Percentiles rank a stretch among this genome's conserved stretches.
These are phyloP conservation scores for Leavenworthia alabamica DNA, from an alignment of 345 rosid species.

Conservation along the genomic window DNA sequence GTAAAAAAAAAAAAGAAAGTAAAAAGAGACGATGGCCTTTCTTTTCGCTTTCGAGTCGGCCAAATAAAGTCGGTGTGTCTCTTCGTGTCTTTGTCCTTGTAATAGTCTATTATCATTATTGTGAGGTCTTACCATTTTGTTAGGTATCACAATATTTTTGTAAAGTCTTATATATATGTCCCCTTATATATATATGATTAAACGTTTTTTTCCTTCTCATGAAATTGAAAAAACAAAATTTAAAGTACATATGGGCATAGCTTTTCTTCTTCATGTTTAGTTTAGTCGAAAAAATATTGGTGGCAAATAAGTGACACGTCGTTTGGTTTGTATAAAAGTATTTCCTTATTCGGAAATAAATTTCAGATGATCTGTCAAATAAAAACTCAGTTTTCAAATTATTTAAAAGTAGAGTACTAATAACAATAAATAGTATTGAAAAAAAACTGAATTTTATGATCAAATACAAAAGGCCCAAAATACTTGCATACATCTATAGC, in stretches of 20 bases:
- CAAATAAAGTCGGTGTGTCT: slow-evolving; percentile 29
- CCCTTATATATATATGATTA: not conserved
- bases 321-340: too few relatives aligned
- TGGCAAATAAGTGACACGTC: too few relatives aligned
- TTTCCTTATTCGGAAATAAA: too few relatives aligned
- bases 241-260: not conserved
- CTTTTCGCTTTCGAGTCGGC: slow-evolving; percentile 25
- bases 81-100: slow-evolving; percentile 27
- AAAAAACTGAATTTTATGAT: too few relatives aligned
- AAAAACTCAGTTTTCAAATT: too few relatives aligned
- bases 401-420: too few relatives aligned
- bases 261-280: not conserved
- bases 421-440: too few relatives aligned
- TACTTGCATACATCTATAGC: too few relatives aligned
- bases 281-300: too few relatives aligned
- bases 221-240: not conserved
- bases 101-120: slow-evolving; percentile 24
- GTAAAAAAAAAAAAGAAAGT: slow-evolving; percentile 17
- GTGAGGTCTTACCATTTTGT: slow-evolving; percentile 12
- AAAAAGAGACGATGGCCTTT: slow-evolving; percentile 16
- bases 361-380: too few relatives aligned
- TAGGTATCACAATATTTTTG: slow-evolving; percentile 8
- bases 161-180: not conserved
- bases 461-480: too few relatives aligned
- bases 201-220: not conserved